Evolutionary conservation across 2,329 filamentous ascomycete genomes (phyloP).

Genomic region (Orbilia javanica): DNA sequence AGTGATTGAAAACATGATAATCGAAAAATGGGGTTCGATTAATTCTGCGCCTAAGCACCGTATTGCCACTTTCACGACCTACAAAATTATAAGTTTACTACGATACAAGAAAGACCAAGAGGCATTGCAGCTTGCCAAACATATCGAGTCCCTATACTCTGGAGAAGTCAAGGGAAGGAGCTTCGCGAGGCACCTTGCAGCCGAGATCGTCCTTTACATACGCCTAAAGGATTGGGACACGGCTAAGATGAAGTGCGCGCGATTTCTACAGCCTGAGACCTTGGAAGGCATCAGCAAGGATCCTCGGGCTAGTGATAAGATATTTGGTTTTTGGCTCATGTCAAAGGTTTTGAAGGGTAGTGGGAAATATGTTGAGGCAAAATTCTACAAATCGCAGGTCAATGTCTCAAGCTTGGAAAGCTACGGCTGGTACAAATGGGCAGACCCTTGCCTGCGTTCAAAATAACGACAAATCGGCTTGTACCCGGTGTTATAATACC

Average conservation of each 20-base stretch:
- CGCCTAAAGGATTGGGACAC: neutral
- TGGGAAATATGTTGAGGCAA: neutral
- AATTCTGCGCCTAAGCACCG: neutral
- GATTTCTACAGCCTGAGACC: neutral
- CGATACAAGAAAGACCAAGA: neutral
- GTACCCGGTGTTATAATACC: neutral
- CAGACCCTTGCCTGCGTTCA: neutral
- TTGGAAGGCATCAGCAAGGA: neutral
- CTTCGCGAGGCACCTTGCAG: neutral
- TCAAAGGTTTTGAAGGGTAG: neutral
- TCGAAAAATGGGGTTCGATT: neutral
- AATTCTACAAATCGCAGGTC: neutral
- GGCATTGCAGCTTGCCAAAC: neutral
- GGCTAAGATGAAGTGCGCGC: neutral
- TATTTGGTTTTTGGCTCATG: neutral
- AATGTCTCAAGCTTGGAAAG: neutral
- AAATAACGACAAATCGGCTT: neutral
- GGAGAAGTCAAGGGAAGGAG: neutral
- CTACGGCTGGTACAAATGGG: slow-evolving; percentile 3
- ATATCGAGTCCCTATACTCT: neutral
- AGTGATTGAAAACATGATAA: neutral
- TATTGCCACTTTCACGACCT: neutral
- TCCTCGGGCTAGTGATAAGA: neutral
- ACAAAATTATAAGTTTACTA: neutral
- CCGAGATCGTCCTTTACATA: neutral